Percentiles rank a stretch among this genome's conserved stretches.
Conservation (phyloP, 768 basidiomycete genomes). For the Tylopilus balloui region DNA sequence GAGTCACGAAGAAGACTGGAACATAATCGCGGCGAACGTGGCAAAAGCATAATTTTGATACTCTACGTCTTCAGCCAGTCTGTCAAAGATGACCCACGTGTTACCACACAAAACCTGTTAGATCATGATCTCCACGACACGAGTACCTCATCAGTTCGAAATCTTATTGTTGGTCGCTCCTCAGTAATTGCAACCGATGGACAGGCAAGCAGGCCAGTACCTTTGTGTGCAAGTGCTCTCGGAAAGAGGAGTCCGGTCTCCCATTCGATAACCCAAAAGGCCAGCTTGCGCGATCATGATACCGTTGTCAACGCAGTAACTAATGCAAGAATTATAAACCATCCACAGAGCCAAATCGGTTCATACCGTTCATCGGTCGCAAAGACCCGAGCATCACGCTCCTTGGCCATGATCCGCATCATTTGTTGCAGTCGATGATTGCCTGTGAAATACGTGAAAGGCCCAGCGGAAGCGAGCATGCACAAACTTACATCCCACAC, state of each 20-base stretch:
- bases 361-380: slow-evolving; percentile 91
- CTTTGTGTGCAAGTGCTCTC: slow-evolving; percentile 92
- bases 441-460: slow-evolving; percentile 42
- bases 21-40: slow-evolving; percentile 49
- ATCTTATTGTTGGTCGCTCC: slow-evolving; percentile 49
- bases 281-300: slow-evolving; percentile 99
- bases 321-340: slow-evolving; percentile 29
- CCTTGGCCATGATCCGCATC: slow-evolving; percentile 97
- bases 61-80: neutral
- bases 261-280: slow-evolving; percentile 88
- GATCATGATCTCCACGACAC: slow-evolving; percentile 71
- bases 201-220: slow-evolving; percentile 33
- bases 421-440: slow-evolving; percentile 94
- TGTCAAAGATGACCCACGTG: neutral
- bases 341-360: neutral
- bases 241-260: slow-evolving; percentile 66
- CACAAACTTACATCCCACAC: slow-evolving; percentile 87
- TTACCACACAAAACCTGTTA: neutral
- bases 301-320: slow-evolving; percentile 98
- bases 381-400: slow-evolving; percentile 84
- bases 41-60: slow-evolving; percentile 18
- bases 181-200: slow-evolving; percentile 7
- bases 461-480: neutral
- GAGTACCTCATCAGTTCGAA: slow-evolving; percentile 90
- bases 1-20: slow-evolving; percentile 45